phyloP scores from a whole-genome alignment of 768 basidiomycete species.

The Goffeauzyma gilvescens region DNA sequence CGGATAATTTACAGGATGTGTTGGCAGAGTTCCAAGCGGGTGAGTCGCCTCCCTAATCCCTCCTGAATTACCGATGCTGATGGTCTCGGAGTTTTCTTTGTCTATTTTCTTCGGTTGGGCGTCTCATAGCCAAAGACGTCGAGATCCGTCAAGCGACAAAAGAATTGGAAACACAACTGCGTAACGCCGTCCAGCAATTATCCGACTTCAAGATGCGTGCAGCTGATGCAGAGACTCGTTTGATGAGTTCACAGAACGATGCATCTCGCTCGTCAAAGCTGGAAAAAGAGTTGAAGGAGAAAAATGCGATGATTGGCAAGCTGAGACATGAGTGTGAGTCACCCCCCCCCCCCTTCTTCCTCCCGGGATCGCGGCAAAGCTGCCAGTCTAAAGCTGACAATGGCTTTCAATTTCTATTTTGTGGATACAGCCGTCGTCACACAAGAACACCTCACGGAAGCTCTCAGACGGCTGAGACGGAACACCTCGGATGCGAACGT shows the following conservation, averaged over 20 bases:
- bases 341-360: background rate
- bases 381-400: background rate
- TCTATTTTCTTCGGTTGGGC: background rate
- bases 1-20: slow-evolving; percentile 71
- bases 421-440: slow-evolving; percentile 60
- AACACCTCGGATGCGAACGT: slow-evolving; percentile 72
- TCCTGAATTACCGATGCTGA: slow-evolving; percentile 6
- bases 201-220: slow-evolving; percentile 85
- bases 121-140: slow-evolving; percentile 56
- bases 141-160: slow-evolving; percentile 70
- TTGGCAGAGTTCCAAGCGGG: slow-evolving; percentile 87
- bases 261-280: slow-evolving; percentile 50
- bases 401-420: slow-evolving; percentile 1
- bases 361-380: background rate
- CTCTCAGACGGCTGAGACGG: slow-evolving; percentile 76
- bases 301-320: slow-evolving; percentile 83
- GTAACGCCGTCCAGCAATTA: slow-evolving; percentile 50
- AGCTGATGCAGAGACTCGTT: slow-evolving; percentile 60
- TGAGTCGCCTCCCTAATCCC: slow-evolving; percentile 33
- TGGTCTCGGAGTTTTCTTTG: background rate
- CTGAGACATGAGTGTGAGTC: slow-evolving; percentile 73
- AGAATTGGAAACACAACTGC: slow-evolving; percentile 59
- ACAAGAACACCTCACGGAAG: slow-evolving; percentile 94
- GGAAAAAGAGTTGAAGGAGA: slow-evolving; percentile 85
- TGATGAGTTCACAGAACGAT: slow-evolving; percentile 55